phyloP scores from a whole-genome alignment of 805 yeast genomes.

The Candida ipomoeae region DNA sequence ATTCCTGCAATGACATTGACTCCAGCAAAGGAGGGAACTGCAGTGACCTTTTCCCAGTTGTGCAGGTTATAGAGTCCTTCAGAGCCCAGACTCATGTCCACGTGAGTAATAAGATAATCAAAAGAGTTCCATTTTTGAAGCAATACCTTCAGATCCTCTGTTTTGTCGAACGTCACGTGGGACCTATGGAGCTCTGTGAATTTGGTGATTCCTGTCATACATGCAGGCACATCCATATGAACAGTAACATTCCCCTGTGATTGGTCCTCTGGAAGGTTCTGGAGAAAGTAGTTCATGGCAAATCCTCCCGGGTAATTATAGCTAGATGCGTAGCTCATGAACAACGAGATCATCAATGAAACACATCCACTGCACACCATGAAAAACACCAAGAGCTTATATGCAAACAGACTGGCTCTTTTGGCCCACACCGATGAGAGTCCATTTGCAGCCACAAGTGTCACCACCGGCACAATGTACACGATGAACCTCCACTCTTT shows the following conservation, averaged over 20 bases:
- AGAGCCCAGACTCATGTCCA: conserved; percentile 12
- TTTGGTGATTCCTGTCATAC: conserved; percentile 82
- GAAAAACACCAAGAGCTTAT: conserved; percentile 26
- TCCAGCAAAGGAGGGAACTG: conserved; percentile 20
- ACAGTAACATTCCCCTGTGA: conserved; percentile 34
- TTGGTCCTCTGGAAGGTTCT: conserved; percentile 11
- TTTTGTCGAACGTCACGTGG: conserved; percentile 60
- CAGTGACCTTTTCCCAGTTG: conserved; percentile 21
- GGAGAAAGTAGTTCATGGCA: conserved; percentile 55
- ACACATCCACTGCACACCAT: conserved; percentile 20
- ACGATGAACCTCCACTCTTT: conserved; percentile 92
- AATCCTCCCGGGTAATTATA: conserved; percentile 87
- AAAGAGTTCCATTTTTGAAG: conserved; percentile 26
- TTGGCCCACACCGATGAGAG: conserved; percentile 31
- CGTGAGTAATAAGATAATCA: conserved; percentile 28
- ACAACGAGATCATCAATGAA: conserved; percentile 37
- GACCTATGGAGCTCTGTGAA: conserved; percentile 58
- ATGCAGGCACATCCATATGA: conserved; percentile 74
- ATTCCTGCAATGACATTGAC: conserved; percentile 13
- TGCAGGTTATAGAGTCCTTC: conserved; percentile 11
- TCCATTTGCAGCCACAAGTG: conserved; percentile 61
- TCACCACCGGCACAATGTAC: conserved; percentile 68
- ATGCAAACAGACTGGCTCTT: conserved; percentile 17
- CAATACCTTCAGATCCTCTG: conserved; percentile 50
- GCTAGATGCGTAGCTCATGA: conserved; percentile 60